Percentiles rank a stretch among this genome's conserved stretches.
These are phyloP conservation scores for Fusarium abutilonis DNA, from an alignment of 2,329 filamentous ascomycete species.

Conservation along the genomic window DNA sequence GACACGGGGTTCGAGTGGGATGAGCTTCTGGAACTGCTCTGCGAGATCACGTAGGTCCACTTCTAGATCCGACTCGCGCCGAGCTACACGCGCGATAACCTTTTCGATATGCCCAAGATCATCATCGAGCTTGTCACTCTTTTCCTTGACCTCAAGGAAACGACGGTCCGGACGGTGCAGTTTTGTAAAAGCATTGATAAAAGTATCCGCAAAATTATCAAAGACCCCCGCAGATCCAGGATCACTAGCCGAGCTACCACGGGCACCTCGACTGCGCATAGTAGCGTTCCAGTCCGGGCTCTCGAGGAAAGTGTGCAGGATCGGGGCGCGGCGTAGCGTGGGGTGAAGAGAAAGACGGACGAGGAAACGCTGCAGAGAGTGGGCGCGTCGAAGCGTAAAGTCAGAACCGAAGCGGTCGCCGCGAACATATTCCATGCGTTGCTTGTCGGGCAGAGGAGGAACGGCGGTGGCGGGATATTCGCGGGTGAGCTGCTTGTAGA, in stretches of 20 bases:
- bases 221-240: slow-evolving; percentile 76
- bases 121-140: slow-evolving; percentile 92
- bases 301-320: slow-evolving; percentile 91
- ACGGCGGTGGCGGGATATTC: slow-evolving; percentile 94
- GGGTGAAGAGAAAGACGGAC: slow-evolving; percentile 88
- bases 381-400: slow-evolving; percentile 87
- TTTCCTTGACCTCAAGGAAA: slow-evolving; percentile 93
- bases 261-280: slow-evolving; percentile 80
- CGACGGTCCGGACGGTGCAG: slow-evolving; percentile 94
- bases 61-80: slow-evolving; percentile 88
- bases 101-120: slow-evolving; percentile 94
- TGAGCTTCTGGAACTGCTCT: slow-evolving; percentile 93
- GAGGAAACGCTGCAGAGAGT: slow-evolving; percentile 92
- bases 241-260: slow-evolving; percentile 65
- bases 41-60: slow-evolving; percentile 88
- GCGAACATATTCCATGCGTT: slow-evolving; percentile 98
- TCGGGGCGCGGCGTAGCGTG: slow-evolving; percentile 80
- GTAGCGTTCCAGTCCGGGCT: slow-evolving; percentile 95
- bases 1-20: slow-evolving; percentile 86
- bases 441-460: slow-evolving; percentile 95
- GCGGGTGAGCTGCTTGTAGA: slow-evolving; percentile 87
- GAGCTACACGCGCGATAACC: slow-evolving; percentile 89
- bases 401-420: slow-evolving; percentile 94
- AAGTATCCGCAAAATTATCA: slow-evolving; percentile 93
- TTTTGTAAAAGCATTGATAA: slow-evolving; percentile 97